phyloP scores from a whole-genome alignment of 768 basidiomycete genomes.

The Termitomyces sp. region DNA sequence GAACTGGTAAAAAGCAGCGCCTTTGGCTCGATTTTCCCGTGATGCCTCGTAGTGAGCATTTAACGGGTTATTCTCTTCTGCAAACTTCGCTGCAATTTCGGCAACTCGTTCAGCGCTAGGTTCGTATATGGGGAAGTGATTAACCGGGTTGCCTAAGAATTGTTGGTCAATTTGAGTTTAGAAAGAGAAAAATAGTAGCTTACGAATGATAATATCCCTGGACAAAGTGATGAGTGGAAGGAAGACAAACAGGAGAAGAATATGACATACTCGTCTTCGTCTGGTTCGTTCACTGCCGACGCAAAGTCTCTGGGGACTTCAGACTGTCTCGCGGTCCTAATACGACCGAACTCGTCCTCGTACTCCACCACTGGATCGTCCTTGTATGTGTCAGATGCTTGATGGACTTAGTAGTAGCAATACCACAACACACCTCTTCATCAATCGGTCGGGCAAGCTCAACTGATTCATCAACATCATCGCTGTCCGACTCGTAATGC shows the following conservation, averaged over 20 bases:
- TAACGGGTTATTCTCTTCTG: constrained; percentile 72
- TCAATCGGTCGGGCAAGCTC: constrained; percentile 51
- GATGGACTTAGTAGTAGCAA: neutral
- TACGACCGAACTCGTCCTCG: constrained; percentile 84
- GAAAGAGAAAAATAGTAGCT: constrained; percentile 9
- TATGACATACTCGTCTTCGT: constrained; percentile 56
- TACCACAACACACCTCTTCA: constrained; percentile 33
- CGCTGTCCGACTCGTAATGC: constrained; percentile 63
- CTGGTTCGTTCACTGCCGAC: constrained; percentile 39
- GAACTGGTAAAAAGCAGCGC: constrained; percentile 91
- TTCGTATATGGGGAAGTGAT: constrained; percentile 86
- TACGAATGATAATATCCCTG: constrained; percentile 63
- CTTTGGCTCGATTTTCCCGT: constrained; percentile 81
- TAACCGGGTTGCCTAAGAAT: constrained; percentile 70
- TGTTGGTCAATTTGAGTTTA: neutral
- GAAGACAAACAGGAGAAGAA: constrained; percentile 2
- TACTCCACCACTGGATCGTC: constrained; percentile 82
- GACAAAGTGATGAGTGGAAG: constrained; percentile 6
- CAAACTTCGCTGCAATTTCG: constrained; percentile 64
- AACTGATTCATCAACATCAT: constrained; percentile 77
- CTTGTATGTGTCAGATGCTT: constrained; percentile 26
- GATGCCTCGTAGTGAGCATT: constrained; percentile 79
- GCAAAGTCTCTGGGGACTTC: constrained; percentile 72
- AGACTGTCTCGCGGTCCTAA: constrained; percentile 63
- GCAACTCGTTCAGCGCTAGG: constrained; percentile 79